A percentile compares a stretch with the other conserved stretches of the same genome.
phyloP scores from a whole-genome alignment of 225 moss, liverwort and hornwort species.

The Neckera pumila region DNA sequence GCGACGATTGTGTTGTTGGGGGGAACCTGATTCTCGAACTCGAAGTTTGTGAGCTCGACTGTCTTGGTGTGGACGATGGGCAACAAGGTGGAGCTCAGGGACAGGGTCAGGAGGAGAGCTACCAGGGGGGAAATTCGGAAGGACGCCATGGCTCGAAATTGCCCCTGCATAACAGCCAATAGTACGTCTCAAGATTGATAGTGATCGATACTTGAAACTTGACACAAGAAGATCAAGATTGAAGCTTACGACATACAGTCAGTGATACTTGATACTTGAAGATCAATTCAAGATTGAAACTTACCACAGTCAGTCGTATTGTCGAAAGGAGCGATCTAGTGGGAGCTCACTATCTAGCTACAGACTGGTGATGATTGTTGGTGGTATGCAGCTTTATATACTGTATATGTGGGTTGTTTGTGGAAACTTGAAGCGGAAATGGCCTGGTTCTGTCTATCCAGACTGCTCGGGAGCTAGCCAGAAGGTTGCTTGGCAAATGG shows the following conservation, averaged over 20 bases:
- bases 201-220: background rate
- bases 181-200: background rate
- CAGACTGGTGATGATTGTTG: background rate
- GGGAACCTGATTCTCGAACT: background rate
- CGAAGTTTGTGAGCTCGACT: background rate
- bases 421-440: background rate
- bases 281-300: background rate
- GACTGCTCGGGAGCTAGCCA: background rate
- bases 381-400: background rate
- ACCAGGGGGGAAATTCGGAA: background rate
- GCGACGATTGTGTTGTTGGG: background rate
- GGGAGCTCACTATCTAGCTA: no score
- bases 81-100: background rate
- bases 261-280: background rate
- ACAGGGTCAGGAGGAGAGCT: background rate
- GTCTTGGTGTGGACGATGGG: background rate
- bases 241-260: no score
- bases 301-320: no score
- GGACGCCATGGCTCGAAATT: background rate
- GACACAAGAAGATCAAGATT: no score
- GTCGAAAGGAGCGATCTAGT: no score
- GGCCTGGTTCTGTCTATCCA: background rate
- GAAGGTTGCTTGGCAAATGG: background rate
- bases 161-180: background rate
- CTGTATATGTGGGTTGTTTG: background rate